phyloP scores from a whole-genome alignment of 1,284 basidiomycete species.

The Cryptococcus sp. region DNA sequence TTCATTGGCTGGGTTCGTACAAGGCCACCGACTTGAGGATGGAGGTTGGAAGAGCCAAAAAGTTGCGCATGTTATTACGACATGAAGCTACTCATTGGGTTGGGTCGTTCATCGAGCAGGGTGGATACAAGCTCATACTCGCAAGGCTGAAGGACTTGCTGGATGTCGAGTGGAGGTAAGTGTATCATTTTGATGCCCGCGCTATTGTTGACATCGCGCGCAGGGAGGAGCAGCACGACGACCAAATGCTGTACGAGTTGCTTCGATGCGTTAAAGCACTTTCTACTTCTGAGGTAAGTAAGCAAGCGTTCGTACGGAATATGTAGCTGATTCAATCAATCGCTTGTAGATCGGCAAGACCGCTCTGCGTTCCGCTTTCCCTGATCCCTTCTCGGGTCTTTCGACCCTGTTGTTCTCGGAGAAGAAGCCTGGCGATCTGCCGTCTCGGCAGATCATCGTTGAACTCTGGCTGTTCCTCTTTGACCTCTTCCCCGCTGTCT shows the following conservation, averaged over 20 bases:
- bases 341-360: constrained; percentile 49
- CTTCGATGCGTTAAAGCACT: constrained; percentile 92
- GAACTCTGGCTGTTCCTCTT: constrained; percentile 81
- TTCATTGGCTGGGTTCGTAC: constrained; percentile 37
- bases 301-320: background rate
- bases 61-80: constrained; percentile 65
- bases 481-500: constrained; percentile 64
- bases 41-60: constrained; percentile 51
- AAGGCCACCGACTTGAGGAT: constrained; percentile 47
- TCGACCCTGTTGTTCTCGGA: constrained; percentile 86
- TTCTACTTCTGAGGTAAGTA: constrained; percentile 74
- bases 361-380: constrained; percentile 78
- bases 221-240: constrained; percentile 97
- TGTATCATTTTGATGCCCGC: constrained; percentile 5
- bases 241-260: constrained; percentile 88
- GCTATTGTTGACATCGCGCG: background rate
- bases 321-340: background rate
- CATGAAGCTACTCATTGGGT: constrained; percentile 90
- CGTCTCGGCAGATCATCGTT: constrained; percentile 83
- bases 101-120: constrained; percentile 77
- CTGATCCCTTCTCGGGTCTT: constrained; percentile 81
- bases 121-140: constrained; percentile 82
- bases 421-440: constrained; percentile 93
- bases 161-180: constrained; percentile 92
- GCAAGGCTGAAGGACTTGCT: constrained; percentile 88